Evolutionary conservation across 1,139 yeast genomes (phyloP).

Genomic region (Hansenula lynferdii): DNA sequence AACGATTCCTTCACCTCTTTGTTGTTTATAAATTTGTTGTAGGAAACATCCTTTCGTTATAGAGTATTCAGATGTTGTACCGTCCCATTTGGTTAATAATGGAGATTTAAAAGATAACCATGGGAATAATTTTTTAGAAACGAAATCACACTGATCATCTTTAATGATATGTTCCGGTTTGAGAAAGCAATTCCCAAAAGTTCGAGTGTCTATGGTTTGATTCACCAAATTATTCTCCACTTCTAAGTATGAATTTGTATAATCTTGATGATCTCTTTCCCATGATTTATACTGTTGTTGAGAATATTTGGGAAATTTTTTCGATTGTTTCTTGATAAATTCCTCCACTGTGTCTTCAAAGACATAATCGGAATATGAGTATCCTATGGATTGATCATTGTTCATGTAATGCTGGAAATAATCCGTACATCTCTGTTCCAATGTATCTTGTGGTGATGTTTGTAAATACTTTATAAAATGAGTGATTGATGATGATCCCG

Average conservation of each 20-base stretch:
- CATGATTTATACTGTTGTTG: not conserved
- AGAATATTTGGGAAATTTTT: not conserved
- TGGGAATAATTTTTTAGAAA: not conserved
- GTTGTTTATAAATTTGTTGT: constrained; percentile 18
- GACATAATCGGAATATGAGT: not conserved
- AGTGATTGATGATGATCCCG: not conserved
- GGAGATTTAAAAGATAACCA: constrained; percentile 23
- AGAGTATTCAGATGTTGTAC: constrained; percentile 9
- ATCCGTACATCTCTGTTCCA: not conserved
- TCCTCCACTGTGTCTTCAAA: not conserved
- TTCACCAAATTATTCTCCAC: not conserved
- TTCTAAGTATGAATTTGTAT: not conserved
- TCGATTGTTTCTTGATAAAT: not conserved
- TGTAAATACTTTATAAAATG: constrained; percentile 1
- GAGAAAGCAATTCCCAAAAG: constrained; percentile 1
- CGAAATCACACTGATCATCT: not conserved
- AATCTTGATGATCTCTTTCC: not conserved
- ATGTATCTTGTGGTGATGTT: too few relatives aligned
- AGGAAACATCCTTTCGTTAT: constrained; percentile 12
- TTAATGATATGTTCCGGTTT: not conserved
- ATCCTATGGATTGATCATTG: not conserved
- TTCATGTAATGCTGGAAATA: not conserved
- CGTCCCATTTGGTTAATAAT: constrained; percentile 32
- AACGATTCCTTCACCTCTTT: constrained; percentile 43
- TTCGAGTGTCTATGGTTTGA: constrained; percentile 2